Conservation (phyloP, 805 yeast genomes). For the Nakazawaea sp. region DNA sequence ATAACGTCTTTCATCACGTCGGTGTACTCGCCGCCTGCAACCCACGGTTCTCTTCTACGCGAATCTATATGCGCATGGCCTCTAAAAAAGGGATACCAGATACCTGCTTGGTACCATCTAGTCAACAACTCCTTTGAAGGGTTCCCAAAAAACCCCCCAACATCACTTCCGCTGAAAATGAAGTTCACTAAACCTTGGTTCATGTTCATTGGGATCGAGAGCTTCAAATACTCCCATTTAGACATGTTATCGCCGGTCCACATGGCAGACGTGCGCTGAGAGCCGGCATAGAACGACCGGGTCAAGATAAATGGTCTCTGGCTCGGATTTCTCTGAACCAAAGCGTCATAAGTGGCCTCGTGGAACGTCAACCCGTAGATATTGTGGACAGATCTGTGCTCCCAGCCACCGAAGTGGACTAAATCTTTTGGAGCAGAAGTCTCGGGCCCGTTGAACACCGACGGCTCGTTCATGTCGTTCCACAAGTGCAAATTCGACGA, state of each 20-base stretch:
- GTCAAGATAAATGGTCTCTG: constrained; percentile 86
- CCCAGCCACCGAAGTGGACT: constrained; percentile 74
- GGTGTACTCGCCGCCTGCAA: constrained; percentile 70
- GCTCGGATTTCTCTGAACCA: constrained; percentile 40
- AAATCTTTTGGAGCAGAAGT: constrained; percentile 81
- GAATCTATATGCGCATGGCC: constrained; percentile 97
- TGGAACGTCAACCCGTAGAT: constrained; percentile 74
- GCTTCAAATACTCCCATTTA: constrained; percentile 78
- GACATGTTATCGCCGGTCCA: constrained; percentile 99
- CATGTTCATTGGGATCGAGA: constrained; percentile 82
- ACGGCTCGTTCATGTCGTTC: constrained; percentile 99
- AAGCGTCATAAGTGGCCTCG: constrained; percentile 69
- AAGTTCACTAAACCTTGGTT: constrained; percentile 76
- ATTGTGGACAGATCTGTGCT: constrained; percentile 90
- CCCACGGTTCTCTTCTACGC: constrained; percentile 88
- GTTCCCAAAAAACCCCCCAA: constrained; percentile 93
- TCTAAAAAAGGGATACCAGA: constrained; percentile 94
- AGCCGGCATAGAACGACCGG: constrained; percentile 82
- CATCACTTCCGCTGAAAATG: constrained; percentile 95
- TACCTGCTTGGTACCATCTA: constrained; percentile 95
- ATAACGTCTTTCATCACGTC: constrained; percentile 64
- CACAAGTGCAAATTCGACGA: constrained; percentile 73
- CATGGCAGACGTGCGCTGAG: constrained; percentile 86
- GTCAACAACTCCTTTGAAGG: constrained; percentile 75
- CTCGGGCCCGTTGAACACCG: constrained; percentile 92